These are phyloP conservation scores for Smallanthus sonchifolius DNA, from an alignment of 129 eudicot genomes.

Conservation along the genomic window DNA sequence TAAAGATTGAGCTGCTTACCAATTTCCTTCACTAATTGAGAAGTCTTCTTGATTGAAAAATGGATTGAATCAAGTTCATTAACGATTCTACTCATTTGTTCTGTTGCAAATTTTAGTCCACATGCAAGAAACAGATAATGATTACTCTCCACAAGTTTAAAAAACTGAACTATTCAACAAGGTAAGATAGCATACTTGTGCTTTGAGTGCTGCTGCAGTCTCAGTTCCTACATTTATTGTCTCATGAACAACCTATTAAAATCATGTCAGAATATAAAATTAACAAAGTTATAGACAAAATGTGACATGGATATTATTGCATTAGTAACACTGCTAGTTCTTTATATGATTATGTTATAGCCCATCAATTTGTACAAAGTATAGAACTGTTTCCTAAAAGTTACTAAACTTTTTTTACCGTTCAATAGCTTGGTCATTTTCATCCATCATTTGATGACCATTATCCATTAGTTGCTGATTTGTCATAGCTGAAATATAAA, in stretches of 20 bases:
- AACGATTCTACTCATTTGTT: slow-evolving; percentile 94
- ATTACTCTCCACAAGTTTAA: background rate
- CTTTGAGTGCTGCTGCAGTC: slow-evolving; percentile 91
- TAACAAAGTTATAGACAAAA: background rate
- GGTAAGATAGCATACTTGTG: slow-evolving; percentile 53
- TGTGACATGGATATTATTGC: slow-evolving; percentile 1
- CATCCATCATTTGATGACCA: slow-evolving; percentile 92
- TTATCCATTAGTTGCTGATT: slow-evolving; percentile 84
- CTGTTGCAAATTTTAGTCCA: slow-evolving; percentile 48
- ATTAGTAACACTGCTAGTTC: background rate
- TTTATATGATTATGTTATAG: background rate
- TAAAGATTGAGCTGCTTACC: slow-evolving; percentile 96
- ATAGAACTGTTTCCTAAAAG: background rate
- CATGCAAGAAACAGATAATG: background rate
- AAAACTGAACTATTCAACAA: slow-evolving; percentile 7
- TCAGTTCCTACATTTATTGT: slow-evolving; percentile 87
- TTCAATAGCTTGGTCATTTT: slow-evolving; percentile 91
- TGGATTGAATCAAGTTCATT: slow-evolving; percentile 93
- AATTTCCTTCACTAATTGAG: slow-evolving; percentile 91
- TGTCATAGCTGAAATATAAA: slow-evolving; percentile 66
- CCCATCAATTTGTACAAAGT: background rate
- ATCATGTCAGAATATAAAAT: background rate
- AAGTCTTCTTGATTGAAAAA: slow-evolving; percentile 90
- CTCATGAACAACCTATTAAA: slow-evolving; percentile 70
- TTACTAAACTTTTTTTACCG: slow-evolving; percentile 73